Percentiles rank a stretch among this genome's conserved stretches.
Evolutionary conservation across 1,284 basidiomycete species (phyloP).

Genomic region (Ganoderma meredithae): DNA sequence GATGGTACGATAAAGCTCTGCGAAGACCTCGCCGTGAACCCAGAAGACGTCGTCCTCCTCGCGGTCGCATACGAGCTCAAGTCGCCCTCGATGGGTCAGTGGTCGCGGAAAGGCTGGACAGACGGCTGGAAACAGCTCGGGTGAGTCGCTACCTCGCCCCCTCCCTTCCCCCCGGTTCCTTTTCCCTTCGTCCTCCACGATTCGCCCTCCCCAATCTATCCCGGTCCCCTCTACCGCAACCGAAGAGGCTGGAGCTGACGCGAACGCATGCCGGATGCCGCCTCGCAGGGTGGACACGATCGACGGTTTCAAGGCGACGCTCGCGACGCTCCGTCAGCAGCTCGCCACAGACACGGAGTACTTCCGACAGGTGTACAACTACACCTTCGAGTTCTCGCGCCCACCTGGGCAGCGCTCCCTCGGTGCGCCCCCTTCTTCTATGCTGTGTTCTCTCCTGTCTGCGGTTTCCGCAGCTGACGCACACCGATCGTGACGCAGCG

Average conservation of each 20-base stretch:
- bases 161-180: neutral
- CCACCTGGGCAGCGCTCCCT: constrained; percentile 79
- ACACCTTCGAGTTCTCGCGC: constrained; percentile 89
- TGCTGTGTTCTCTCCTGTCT: neutral
- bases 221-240: no score
- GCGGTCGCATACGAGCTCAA: constrained; percentile 82
- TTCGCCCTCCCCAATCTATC: neutral
- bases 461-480: neutral
- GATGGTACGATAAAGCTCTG: constrained; percentile 82
- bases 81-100: constrained; percentile 77
- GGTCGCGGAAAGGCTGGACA: constrained; percentile 79
- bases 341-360: constrained; percentile 76
- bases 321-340: constrained; percentile 67
- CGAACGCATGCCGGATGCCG: neutral
- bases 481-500: constrained; percentile 45
- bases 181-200: constrained; percentile 51
- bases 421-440: constrained; percentile 50
- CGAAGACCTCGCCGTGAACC: constrained; percentile 70
- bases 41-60: constrained; percentile 80
- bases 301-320: constrained; percentile 66
- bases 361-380: constrained; percentile 89
- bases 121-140: constrained; percentile 82
- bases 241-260: neutral
- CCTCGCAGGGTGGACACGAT: constrained; percentile 61
- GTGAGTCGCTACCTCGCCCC: constrained; percentile 45